Evolutionary conservation across 2,329 filamentous ascomycete species (phyloP).

Genomic region (Ophiocordyceps sinensis): DNA sequence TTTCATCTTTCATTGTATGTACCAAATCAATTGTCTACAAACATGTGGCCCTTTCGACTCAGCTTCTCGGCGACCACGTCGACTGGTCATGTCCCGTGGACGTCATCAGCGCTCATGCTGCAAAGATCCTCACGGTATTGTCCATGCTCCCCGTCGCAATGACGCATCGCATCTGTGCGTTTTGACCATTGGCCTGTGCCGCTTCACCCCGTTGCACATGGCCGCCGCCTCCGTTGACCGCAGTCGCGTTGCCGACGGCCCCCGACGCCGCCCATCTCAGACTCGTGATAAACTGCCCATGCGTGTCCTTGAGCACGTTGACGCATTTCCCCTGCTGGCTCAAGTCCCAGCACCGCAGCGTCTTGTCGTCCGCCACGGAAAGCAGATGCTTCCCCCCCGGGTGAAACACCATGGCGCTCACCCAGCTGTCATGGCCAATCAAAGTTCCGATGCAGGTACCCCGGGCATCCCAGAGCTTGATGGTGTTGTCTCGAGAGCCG

Average conservation of each 20-base stretch:
- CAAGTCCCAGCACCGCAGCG: conserved; percentile 85
- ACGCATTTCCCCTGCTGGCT: conserved; percentile 81
- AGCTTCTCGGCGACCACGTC: too few relatives aligned
- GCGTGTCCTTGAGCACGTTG: conserved; percentile 61
- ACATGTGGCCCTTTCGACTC: too few relatives aligned
- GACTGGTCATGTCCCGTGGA: too few relatives aligned
- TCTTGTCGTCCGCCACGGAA: conserved; percentile 80
- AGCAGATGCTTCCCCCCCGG: conserved; percentile 84
- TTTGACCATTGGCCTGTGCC: conserved; percentile 42
- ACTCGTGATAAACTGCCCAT: conserved; percentile 75
- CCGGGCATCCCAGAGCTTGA: conserved; percentile 74
- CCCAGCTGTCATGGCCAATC: conserved; percentile 86
- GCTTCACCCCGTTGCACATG: conserved; percentile 4
- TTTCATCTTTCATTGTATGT: too few relatives aligned
- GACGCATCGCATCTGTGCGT: conserved; percentile 49
- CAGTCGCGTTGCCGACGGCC: conserved; percentile 15
- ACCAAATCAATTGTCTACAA: too few relatives aligned
- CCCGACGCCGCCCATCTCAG: conserved; percentile 69
- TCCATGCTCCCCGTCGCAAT: conserved; percentile 64
- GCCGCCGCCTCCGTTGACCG: conserved; percentile 1
- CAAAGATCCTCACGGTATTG: background rate
- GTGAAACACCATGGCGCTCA: conserved; percentile 74
- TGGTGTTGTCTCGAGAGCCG: conserved; percentile 77
- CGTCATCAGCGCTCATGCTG: too few relatives aligned
- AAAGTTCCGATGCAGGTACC: conserved; percentile 77